Evolutionary conservation across 163 green algal species (phyloP).

Genomic region (Chlorella variabilis): DNA sequence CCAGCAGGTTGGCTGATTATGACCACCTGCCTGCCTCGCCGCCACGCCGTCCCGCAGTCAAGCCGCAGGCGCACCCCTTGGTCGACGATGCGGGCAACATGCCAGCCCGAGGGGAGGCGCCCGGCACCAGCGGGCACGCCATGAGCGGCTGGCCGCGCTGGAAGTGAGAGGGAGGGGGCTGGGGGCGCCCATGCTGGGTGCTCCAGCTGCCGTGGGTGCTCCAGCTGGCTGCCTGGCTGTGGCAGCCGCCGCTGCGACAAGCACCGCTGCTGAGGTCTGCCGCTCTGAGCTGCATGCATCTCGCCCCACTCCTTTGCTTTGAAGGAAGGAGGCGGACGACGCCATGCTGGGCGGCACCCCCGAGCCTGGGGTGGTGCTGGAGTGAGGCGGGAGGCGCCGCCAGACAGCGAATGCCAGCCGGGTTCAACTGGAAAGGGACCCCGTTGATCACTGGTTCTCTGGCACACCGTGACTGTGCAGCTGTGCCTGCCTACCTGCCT

Average conservation of each 20-base stretch:
- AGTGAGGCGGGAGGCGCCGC: not conserved
- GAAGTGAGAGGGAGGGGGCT: conserved; percentile 23
- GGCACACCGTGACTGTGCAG: too few relatives aligned
- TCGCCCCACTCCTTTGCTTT: too few relatives aligned
- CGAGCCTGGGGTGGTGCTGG: conserved; percentile 12
- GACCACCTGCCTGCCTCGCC: not conserved
- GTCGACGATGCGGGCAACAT: not conserved
- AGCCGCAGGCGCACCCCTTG: not conserved
- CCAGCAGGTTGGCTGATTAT: too few relatives aligned
- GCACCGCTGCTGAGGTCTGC: not conserved
- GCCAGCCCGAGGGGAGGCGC: conserved; percentile 1
- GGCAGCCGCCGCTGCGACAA: too few relatives aligned
- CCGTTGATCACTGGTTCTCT: too few relatives aligned
- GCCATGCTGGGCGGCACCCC: conserved; percentile 3
- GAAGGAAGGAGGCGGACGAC: conserved; percentile 29
- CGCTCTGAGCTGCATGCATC: not conserved
- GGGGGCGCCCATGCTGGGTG: too few relatives aligned
- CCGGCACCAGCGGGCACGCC: conserved; percentile 9
- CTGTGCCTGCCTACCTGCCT: not conserved
- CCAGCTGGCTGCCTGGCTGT: not conserved
- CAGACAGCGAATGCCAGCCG: not conserved
- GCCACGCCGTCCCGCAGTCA: not conserved
- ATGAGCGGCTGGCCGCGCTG: conserved; percentile 12
- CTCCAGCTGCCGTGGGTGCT: not conserved
- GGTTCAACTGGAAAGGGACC: too few relatives aligned